phyloP scores from a whole-genome alignment of 306 rosid species.

The Fagus crenata region DNA sequence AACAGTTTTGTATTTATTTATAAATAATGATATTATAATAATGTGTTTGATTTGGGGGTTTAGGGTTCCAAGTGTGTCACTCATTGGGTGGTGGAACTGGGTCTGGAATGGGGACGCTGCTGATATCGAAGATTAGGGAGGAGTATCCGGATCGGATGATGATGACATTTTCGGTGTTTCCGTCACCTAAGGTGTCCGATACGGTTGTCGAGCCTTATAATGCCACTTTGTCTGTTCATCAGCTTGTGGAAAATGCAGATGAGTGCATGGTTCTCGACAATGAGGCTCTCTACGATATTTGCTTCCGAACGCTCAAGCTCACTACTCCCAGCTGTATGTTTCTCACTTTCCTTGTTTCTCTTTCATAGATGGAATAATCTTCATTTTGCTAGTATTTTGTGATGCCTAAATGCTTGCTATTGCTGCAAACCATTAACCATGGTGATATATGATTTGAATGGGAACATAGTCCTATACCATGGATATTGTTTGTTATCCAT shows the following conservation, averaged over 20 bases:
- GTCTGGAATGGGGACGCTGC: slow-evolving; percentile 51
- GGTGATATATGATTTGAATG: too few species aligned
- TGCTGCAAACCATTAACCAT: too few species aligned
- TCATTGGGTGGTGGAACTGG: slow-evolving; percentile 52
- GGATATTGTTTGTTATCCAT: too few species aligned
- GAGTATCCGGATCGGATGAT: slow-evolving; percentile 49
- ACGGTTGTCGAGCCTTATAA: slow-evolving; percentile 51
- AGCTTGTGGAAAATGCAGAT: slow-evolving; percentile 48
- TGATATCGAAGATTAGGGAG: slow-evolving; percentile 49
- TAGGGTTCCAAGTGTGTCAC: slow-evolving; percentile 50
- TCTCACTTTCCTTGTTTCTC: not conserved
- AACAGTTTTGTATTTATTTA: too few species aligned
- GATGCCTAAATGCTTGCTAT: too few species aligned
- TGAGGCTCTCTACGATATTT: slow-evolving; percentile 45
- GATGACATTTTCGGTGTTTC: slow-evolving; percentile 49
- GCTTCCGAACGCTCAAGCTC: slow-evolving; percentile 47
- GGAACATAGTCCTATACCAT: too few species aligned
- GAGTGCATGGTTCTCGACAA: slow-evolving; percentile 52
- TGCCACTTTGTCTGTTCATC: slow-evolving; percentile 45
- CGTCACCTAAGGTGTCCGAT: slow-evolving; percentile 50
- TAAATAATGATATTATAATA: too few species aligned
- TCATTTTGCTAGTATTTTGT: too few species aligned
- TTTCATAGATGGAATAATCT: too few species aligned
- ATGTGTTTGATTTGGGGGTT: not conserved
- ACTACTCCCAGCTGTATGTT: slow-evolving; percentile 47